phyloP scores from a whole-genome alignment of 2,329 filamentous ascomycete genomes.

The Colletotrichum acutatum region DNA sequence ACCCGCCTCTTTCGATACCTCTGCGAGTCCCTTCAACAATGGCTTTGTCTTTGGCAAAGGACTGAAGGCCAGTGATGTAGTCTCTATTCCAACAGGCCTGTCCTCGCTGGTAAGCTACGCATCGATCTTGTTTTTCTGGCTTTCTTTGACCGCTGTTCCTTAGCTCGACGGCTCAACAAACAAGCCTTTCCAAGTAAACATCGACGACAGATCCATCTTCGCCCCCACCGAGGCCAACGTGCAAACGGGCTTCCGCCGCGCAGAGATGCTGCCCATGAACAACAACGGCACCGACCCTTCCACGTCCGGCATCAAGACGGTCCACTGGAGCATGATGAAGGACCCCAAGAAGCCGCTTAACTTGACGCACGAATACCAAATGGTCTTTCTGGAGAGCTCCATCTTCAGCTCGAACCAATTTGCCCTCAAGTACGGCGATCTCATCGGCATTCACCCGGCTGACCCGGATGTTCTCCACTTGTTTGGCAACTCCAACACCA shows the following conservation, averaged over 20 bases:
- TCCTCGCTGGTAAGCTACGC: conserved; percentile 40
- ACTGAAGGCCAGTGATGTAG: conserved; percentile 60
- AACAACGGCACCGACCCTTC: conserved; percentile 62
- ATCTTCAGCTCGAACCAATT: conserved; percentile 62
- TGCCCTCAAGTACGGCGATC: conserved; percentile 64
- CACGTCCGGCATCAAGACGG: conserved; percentile 66
- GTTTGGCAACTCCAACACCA: conserved; percentile 58
- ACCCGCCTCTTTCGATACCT: conserved; percentile 52
- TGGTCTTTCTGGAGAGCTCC: conserved; percentile 59
- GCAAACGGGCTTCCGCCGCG: conserved; percentile 70
- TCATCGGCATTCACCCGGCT: conserved; percentile 52
- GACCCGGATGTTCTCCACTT: conserved; percentile 56
- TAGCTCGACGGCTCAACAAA: conserved; percentile 56
- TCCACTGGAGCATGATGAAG: conserved; percentile 69
- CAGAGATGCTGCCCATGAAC: conserved; percentile 63
- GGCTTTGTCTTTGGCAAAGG: conserved; percentile 63
- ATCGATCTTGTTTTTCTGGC: background rate
- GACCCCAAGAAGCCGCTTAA: conserved; percentile 64
- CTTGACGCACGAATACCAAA: conserved; percentile 69
- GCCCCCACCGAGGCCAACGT: conserved; percentile 55
- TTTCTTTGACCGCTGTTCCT: background rate
- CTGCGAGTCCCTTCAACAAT: conserved; percentile 58
- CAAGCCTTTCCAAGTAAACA: conserved; percentile 62
- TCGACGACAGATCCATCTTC: conserved; percentile 70
- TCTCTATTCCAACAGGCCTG: conserved; percentile 55